Conservation (phyloP, 2,329 filamentous ascomycete species). For the Diaporthe caulivora region DNA sequence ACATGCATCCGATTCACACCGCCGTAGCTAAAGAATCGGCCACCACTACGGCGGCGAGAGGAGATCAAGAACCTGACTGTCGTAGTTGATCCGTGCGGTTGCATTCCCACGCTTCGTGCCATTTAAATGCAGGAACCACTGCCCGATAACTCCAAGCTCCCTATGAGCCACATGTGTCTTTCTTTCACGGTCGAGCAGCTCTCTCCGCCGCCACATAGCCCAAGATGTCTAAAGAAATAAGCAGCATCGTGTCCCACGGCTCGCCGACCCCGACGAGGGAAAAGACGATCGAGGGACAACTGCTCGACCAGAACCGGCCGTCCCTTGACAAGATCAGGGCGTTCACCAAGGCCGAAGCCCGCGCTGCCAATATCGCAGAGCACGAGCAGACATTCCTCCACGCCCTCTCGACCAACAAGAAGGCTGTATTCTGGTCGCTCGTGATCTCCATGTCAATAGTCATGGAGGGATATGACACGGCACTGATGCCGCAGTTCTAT, state of each 20-base stretch:
- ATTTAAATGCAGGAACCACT: background rate
- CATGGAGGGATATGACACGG: constrained; percentile 48
- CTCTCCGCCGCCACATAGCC: constrained; percentile 13
- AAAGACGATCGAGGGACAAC: constrained; percentile 3
- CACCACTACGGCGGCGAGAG: background rate
- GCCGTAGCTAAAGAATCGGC: background rate
- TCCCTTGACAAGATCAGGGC: constrained; percentile 26
- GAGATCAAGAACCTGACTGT: background rate
- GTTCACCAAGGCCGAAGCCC: constrained; percentile 28
- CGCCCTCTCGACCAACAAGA: background rate
- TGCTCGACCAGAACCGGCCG: constrained; percentile 5
- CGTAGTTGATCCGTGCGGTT: constrained; percentile 1
- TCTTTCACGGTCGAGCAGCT: constrained; percentile 10
- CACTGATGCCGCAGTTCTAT: constrained; percentile 51
- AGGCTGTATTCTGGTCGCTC: constrained; percentile 40
- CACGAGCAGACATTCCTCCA: constrained; percentile 31
- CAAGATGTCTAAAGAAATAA: constrained; percentile 23
- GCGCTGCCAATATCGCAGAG: constrained; percentile 30
- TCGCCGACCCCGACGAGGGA: background rate
- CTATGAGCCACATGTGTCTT: background rate
- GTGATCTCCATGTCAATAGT: constrained; percentile 40
- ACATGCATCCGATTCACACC: constrained; percentile 17
- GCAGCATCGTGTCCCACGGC: constrained; percentile 10
- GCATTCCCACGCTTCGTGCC: background rate
- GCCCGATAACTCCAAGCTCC: background rate